Conservation (phyloP, 495 filamentous ascomycete species). For the Penicilliopsis zonata region DNA sequence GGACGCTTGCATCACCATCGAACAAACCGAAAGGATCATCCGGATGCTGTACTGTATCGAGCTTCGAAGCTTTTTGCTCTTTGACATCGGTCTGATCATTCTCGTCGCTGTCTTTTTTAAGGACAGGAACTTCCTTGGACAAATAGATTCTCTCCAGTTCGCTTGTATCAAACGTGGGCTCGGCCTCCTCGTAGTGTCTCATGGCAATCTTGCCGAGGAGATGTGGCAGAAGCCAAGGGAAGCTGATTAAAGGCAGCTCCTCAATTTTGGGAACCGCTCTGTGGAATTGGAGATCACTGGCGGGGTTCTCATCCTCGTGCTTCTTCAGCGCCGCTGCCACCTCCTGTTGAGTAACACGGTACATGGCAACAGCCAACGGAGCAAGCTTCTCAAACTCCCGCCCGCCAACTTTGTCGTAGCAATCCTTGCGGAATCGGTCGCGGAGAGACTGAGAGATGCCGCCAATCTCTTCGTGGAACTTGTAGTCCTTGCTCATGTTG, state of each 20-base stretch:
- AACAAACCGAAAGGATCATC: conserved; percentile 9
- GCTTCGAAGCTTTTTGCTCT: no score
- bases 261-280: conserved; percentile 16
- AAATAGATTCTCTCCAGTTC: not conserved
- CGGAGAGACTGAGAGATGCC: conserved; percentile 49
- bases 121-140: no score
- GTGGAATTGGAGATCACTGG: conserved; percentile 17
- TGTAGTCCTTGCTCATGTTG: conserved; percentile 59
- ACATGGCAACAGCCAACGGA: conserved; percentile 77
- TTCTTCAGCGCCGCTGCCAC: conserved; percentile 39
- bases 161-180: not conserved
- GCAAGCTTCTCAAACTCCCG: conserved; percentile 44
- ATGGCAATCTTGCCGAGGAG: conserved; percentile 65
- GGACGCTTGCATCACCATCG: not conserved
- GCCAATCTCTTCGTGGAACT: conserved; percentile 72
- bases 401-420: conserved; percentile 51
- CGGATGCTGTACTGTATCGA: no score
- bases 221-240: conserved; percentile 78
- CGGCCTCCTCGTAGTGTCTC: conserved; percentile 10
- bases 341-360: conserved; percentile 66
- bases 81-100: no score
- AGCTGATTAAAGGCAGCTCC: conserved; percentile 73
- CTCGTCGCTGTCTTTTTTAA: no score
- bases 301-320: conserved; percentile 12
- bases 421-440: conserved; percentile 51